Percentiles rank a stretch among this genome's conserved stretches.
phyloP scores from a whole-genome alignment of 495 filamentous ascomycete genomes.

The Halenospora varia region DNA sequence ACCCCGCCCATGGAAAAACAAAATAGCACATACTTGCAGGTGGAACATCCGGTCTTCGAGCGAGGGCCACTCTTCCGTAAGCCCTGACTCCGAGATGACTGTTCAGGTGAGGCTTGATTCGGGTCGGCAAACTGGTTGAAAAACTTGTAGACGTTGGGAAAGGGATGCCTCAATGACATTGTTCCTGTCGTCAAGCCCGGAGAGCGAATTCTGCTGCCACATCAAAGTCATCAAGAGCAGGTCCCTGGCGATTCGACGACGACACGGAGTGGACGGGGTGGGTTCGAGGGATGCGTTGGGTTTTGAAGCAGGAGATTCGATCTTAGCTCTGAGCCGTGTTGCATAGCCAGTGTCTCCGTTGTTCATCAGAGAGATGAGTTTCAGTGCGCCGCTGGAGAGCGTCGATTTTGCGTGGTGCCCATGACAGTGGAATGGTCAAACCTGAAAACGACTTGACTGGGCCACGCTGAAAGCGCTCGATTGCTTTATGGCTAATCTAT shows the following conservation, averaged over 20 bases:
- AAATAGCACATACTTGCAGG: slow-evolving; percentile 25
- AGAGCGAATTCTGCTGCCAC: slow-evolving; percentile 4
- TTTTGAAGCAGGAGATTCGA: slow-evolving; percentile 9
- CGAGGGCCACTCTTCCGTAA: slow-evolving; percentile 26
- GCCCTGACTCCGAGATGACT: slow-evolving; percentile 24
- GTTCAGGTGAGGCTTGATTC: slow-evolving; percentile 23
- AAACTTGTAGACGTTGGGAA: slow-evolving; percentile 28
- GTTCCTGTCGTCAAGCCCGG: slow-evolving; percentile 3
- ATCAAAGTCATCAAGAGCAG: slow-evolving; percentile 9
- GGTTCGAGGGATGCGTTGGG: background rate
- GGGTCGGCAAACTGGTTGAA: slow-evolving; percentile 25
- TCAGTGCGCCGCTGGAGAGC: slow-evolving; percentile 16
- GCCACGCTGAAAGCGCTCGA: background rate
- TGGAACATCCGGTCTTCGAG: slow-evolving; percentile 25
- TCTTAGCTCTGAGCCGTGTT: slow-evolving; percentile 3
- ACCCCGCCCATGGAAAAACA: background rate
- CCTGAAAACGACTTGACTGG: background rate
- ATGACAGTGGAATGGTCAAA: background rate
- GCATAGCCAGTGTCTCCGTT: slow-evolving; percentile 5
- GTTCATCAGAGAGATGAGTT: slow-evolving; percentile 7
- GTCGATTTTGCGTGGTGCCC: slow-evolving; percentile 6
- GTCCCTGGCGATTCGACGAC: background rate
- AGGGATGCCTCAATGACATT: slow-evolving; percentile 24
- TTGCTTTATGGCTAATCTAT: slow-evolving; percentile 4
- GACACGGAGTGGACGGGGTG: background rate